Conservation (phyloP, 306 rosid species). For the Clitoria ternatea region DNA sequence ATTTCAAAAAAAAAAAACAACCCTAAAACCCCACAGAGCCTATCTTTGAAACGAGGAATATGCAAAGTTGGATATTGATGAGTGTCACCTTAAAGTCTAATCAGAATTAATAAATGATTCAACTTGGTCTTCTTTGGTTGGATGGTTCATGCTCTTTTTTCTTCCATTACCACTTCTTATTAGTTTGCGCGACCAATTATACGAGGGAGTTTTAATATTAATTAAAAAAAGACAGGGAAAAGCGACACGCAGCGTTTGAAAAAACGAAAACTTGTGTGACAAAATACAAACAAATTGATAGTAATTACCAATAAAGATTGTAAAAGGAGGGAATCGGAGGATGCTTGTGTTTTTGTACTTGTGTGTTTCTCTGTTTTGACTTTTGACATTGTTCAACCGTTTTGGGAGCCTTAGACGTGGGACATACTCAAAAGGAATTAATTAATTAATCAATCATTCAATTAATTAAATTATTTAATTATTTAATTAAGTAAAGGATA, state of each 20-base stretch:
- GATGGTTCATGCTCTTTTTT: conserved; percentile 32
- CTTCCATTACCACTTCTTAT: conserved; percentile 12
- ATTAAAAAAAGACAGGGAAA: conserved; percentile 21
- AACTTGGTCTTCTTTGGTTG: conserved; percentile 23
- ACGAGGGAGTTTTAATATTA: conserved; percentile 17
- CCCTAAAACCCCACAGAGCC: conserved; percentile 40
- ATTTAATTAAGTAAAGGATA: too few species aligned
- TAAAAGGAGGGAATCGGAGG: conserved; percentile 19
- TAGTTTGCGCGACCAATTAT: conserved; percentile 28
- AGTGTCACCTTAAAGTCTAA: conserved; percentile 41
- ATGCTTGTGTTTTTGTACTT: background rate
- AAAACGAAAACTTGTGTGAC: background rate
- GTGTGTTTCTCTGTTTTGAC: conserved; percentile 13
- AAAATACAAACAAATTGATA: background rate
- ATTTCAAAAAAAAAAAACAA: conserved; percentile 23
- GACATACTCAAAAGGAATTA: background rate
- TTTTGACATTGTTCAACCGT: conserved; percentile 29
- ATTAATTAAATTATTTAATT: too few species aligned
- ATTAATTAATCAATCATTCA: too few species aligned
- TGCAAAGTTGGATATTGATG: conserved; percentile 21
- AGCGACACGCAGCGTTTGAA: background rate
- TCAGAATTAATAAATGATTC: conserved; percentile 26
- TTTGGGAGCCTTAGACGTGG: conserved; percentile 16
- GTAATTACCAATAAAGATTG: background rate
- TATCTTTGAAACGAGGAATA: conserved; percentile 9